Percentiles rank a stretch among this genome's conserved stretches.
Evolutionary conservation across 2,329 filamentous ascomycete species (phyloP).

Genomic region (Aspergillus sp.): DNA sequence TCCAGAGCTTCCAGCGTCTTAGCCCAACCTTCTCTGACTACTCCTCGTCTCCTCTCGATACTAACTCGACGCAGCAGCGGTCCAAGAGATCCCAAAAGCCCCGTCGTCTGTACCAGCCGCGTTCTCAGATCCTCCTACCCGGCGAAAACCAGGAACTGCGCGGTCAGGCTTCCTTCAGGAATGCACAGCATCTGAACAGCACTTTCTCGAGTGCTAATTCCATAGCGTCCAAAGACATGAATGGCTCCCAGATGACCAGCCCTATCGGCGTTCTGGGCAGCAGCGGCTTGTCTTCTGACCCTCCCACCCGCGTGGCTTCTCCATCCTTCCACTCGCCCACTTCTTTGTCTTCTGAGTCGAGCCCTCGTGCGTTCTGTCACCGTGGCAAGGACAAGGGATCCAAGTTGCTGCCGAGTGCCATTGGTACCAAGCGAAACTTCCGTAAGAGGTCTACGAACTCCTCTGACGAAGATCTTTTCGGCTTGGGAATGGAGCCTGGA

Average conservation of each 20-base stretch:
- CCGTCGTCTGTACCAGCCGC: constrained; percentile 16
- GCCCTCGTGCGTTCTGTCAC: constrained; percentile 7
- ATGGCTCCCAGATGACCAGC: constrained; percentile 1
- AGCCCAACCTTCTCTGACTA: constrained; percentile 10
- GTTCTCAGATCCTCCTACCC: constrained; percentile 4
- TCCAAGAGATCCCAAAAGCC: constrained; percentile 12
- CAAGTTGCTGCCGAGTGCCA: constrained; percentile 6
- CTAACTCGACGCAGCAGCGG: constrained; percentile 3
- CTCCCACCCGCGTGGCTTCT: constrained; percentile 12
- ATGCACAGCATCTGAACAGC: constrained; percentile 4
- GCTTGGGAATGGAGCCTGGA: background rate
- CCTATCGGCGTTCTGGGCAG: constrained; percentile 3
- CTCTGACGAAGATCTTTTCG: constrained; percentile 11
- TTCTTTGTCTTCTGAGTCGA: constrained; percentile 11
- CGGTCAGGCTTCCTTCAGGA: constrained; percentile 5
- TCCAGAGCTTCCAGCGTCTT: constrained; percentile 14
- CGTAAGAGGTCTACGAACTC: constrained; percentile 8
- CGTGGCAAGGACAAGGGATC: constrained; percentile 5
- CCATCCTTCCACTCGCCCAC: constrained; percentile 10
- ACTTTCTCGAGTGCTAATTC: constrained; percentile 9
- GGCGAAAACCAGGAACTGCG: constrained; percentile 1
- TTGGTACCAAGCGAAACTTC: constrained; percentile 7
- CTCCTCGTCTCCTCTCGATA: constrained; percentile 6
- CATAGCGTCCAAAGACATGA: constrained; percentile 8
- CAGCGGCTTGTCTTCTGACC: constrained; percentile 7